Evolutionary conservation across 495 filamentous ascomycete genomes (phyloP), one percentile per base, ranked within the genome.

Genomic region (Massariosphaeria phaeospora): DNA sequence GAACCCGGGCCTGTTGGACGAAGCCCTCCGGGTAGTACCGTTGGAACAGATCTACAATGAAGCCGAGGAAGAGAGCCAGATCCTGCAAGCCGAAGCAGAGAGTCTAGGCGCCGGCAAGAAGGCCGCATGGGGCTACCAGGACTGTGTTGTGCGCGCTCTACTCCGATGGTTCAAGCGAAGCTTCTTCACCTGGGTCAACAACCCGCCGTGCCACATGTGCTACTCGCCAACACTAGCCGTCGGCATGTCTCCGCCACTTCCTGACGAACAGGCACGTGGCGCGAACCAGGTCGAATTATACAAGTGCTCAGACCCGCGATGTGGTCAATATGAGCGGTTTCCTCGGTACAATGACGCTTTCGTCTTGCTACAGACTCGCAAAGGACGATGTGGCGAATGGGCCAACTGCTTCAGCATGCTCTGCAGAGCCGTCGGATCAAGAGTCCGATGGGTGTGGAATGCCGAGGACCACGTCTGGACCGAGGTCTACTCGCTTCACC

Each of bases 321-420:
- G 94, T 68, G 76, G 80, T 18, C 73, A 79, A 7, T 86, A 82
- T 64, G 94, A 96, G 66, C 81, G 93, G 57, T 98, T 96, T 55
- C 90, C 93, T 25, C 84, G 93, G 25, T 98, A 95, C 69, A 89
- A 86, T 43, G 94, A 98, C 67, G 93, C 96, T 15, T 98, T 95
- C 87, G 84, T 89, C 46, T 71, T 97, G 49, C 71, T 98, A 40
- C 85, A 95, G 68, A 90, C 88, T 39, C 74, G 86, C 51, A 80
- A 84, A 55, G 93, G 93, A 23, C 82, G 93, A 52, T 84, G 80
- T 49, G 94, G 93, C 43, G 93, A 99, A 73, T 99, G 94, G 91
- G 91, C 86, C 47, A 96, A 96, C 70, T 96, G 91, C 73, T 99
- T 99, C 72, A 90, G 85, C 69, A 99, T 99, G 93, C 78, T 99